These are phyloP conservation scores for Yarrowia alimentaria DNA, from an alignment of 805 yeast genomes.

Conservation along the genomic window DNA sequence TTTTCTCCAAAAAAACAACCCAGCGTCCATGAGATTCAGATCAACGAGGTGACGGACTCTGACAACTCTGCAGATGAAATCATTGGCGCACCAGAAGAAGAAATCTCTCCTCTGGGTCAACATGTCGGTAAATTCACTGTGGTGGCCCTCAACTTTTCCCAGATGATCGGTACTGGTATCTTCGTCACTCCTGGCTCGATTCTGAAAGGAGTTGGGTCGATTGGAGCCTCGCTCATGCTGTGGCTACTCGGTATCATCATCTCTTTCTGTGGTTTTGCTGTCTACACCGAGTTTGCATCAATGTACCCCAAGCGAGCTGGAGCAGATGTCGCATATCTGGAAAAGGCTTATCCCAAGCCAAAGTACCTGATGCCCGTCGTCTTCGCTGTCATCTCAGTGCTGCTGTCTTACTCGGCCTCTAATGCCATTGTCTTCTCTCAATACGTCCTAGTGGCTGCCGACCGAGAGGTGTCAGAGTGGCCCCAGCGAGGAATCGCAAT, in stretches of 20 bases:
- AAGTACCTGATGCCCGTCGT: slow-evolving; percentile 51
- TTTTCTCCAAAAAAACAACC: no score
- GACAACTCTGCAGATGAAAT: no score
- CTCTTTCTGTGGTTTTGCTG: slow-evolving; percentile 53
- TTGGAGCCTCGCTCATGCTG: slow-evolving; percentile 54
- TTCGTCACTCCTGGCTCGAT: slow-evolving; percentile 37
- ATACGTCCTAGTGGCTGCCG: slow-evolving; percentile 49
- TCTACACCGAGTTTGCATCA: slow-evolving; percentile 63
- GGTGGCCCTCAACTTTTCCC: slow-evolving; percentile 5
- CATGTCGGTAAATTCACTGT: slow-evolving; percentile 5
- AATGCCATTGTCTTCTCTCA: slow-evolving; percentile 65
- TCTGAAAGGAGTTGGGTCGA: slow-evolving; percentile 55
- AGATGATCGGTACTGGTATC: not conserved
- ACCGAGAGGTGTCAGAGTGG: slow-evolving; percentile 42
- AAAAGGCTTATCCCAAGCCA: slow-evolving; percentile 56
- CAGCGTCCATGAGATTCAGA: no score
- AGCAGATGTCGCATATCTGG: slow-evolving; percentile 66
- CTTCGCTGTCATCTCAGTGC: slow-evolving; percentile 52
- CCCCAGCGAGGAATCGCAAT: slow-evolving; percentile 52
- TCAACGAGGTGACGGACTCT: no score
- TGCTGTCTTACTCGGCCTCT: slow-evolving; percentile 60
- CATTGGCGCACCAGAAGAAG: slow-evolving; percentile 13
- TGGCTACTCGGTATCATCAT: slow-evolving; percentile 53
- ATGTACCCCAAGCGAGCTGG: slow-evolving; percentile 64
- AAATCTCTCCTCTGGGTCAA: slow-evolving; percentile 14